A percentile compares a stretch with the other conserved stretches of the same genome.
Conservation (phyloP, 768 basidiomycete species). For the Trametes gibbosa region DNA sequence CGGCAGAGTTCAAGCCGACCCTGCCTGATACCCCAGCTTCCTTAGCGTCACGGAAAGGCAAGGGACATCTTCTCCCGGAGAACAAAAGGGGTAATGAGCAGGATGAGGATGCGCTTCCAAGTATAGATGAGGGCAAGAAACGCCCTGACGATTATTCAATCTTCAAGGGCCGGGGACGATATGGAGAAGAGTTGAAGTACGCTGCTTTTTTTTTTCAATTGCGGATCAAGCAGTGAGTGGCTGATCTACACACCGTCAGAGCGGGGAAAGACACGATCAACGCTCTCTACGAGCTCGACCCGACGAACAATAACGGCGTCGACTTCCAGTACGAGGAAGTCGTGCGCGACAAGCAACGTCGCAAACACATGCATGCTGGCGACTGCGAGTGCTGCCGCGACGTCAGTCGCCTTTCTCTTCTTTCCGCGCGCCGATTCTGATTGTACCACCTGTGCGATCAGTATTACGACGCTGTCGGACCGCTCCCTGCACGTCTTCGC, state of each 20-base stretch:
- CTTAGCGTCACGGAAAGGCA: conserved; percentile 2
- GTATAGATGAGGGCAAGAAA: not conserved
- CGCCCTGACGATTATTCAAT: conserved; percentile 14
- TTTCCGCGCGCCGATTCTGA: not conserved
- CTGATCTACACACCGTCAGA: conserved; percentile 31
- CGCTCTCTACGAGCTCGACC: conserved; percentile 63
- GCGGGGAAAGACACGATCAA: conserved; percentile 49
- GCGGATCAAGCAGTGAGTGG: conserved; percentile 7
- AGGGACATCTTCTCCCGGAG: not conserved
- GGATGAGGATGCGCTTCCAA: conserved; percentile 11
- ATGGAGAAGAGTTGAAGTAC: conserved; percentile 9
- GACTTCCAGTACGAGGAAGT: conserved; percentile 74
- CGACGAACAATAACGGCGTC: conserved; percentile 60
- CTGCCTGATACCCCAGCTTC: conserved; percentile 3
- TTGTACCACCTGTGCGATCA: conserved; percentile 28
- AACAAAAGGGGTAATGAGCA: not conserved
- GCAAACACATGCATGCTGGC: conserved; percentile 65
- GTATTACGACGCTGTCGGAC: conserved; percentile 80
- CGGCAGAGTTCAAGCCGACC: not conserved
- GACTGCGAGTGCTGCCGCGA: conserved; percentile 84
- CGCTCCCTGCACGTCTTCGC: conserved; percentile 61
- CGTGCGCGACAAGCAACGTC: conserved; percentile 60
- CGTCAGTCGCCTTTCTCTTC: conserved; percentile 39
- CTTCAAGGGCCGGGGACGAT: conserved; percentile 23
- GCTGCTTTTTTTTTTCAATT: conserved; percentile 37